These are phyloP conservation scores for Boletellus sp. DNA, from an alignment of 768 basidiomycete genomes.

Conservation along the genomic window DNA sequence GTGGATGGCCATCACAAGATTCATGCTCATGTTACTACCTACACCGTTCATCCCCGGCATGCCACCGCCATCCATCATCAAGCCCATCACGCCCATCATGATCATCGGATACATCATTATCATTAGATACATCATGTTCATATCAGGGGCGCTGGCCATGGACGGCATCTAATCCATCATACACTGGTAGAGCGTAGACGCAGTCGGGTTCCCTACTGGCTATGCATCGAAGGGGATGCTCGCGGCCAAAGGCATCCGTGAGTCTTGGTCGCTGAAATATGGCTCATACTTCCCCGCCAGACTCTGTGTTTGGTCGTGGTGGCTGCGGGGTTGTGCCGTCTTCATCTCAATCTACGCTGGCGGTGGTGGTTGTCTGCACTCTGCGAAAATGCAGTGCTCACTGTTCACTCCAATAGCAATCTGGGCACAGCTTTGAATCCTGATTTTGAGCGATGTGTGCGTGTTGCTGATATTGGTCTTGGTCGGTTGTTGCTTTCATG, in stretches of 20 bases:
- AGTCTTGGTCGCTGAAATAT: conserved; percentile 35
- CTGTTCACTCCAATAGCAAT: too few relatives aligned
- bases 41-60: too few relatives aligned
- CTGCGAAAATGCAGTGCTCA: too few relatives aligned
- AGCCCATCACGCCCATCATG: conserved; percentile 48
- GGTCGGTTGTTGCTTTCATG: too few relatives aligned
- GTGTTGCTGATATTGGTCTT: too few relatives aligned
- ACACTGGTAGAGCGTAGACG: conserved; percentile 33
- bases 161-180: conserved; percentile 41
- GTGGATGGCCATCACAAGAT: too few relatives aligned
- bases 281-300: conserved; percentile 23
- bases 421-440: too few relatives aligned
- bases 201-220: conserved; percentile 35
- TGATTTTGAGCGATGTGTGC: too few relatives aligned
- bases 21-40: too few relatives aligned
- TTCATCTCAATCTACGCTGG: conserved; percentile 83
- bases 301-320: conserved; percentile 52
- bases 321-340: conserved; percentile 68
- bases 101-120: conserved; percentile 46
- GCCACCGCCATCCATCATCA: too few relatives aligned
- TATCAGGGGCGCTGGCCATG: conserved; percentile 43
- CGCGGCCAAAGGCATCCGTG: conserved; percentile 32
- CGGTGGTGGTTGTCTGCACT: neutral
- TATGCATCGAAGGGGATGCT: conserved; percentile 32
- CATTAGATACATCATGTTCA: conserved; percentile 51